Evolutionary conservation across 257 asterid genomes (phyloP), one percentile per base, ranked within the genome.

Genomic region (Primulina huaijiensis): DNA sequence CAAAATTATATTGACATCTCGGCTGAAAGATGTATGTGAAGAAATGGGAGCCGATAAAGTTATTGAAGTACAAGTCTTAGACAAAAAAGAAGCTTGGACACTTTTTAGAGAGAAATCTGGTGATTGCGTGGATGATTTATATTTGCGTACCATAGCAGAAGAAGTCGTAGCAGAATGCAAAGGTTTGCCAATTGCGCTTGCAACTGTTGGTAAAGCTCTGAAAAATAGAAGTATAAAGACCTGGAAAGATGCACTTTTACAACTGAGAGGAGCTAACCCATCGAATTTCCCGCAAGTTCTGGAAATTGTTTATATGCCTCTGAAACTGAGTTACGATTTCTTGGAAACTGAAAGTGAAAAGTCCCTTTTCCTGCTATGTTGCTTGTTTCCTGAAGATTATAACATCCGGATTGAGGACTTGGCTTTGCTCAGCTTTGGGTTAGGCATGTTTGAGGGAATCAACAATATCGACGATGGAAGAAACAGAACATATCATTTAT

Each of bases 141-240:
- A 37, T 27, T 8, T 67, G 17, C 4, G 1, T 17, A 19, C n/a
- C 10, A 21, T 37, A 9, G 81, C 85, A 27, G 23, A 17, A 55
- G 33, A 60, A 3, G 73, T 83, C 17, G 67, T 33, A 3, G 5
- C 31, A 19, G 64, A 60, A 68, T 79, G 84, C 62, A 62, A 31
- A 11, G 80, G 82, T 23, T 46, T 74, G 60, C 84, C 78, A 1
- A 53, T 82, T 19, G 82, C 84, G 27, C 74, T 79, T 21, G 64
- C 64, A 46, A 65, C 75, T 1, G 78, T 82, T 56, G 77, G 74
- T 7, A 21, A 12, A 7, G 75, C 81, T 1, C 68, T 77, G 3
- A 72, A 59, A 46, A 5, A 29, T 38, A 27, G 3, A 27, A 27
- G 30, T 23, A 67, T 38, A 31, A 3, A 0, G 11, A 3, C 3